Conservation (phyloP, 805 yeast genomes). For the Candida koratica region DNA sequence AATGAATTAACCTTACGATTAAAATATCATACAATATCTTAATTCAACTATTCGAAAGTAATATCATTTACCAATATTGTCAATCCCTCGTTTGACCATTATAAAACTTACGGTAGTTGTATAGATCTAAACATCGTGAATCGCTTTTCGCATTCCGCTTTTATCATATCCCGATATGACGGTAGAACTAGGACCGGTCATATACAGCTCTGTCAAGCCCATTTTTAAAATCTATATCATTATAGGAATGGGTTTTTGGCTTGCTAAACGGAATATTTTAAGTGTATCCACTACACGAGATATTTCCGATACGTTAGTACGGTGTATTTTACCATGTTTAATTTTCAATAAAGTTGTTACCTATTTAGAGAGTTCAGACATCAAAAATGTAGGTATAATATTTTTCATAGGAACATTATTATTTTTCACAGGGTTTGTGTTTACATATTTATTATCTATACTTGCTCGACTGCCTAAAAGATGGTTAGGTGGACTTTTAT, state of each 20-base stretch:
- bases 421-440: slow-evolving; percentile 46
- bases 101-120: too few relatives aligned
- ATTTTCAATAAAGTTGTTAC: slow-evolving; percentile 69
- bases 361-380: slow-evolving; percentile 63
- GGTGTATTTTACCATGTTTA: slow-evolving; percentile 69
- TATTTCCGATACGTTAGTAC: slow-evolving; percentile 63
- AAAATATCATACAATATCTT: too few relatives aligned
- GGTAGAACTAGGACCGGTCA: slow-evolving; percentile 53
- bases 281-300: slow-evolving; percentile 66
- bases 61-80: too few relatives aligned
- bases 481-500: slow-evolving; percentile 73
- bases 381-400: slow-evolving; percentile 66
- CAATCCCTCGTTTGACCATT: too few relatives aligned
- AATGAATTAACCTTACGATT: too few relatives aligned
- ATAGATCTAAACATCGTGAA: too few relatives aligned
- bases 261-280: slow-evolving; percentile 61
- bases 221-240: slow-evolving; percentile 76
- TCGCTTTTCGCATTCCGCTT: too few relatives aligned
- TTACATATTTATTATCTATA: slow-evolving; percentile 42
- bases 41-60: too few relatives aligned
- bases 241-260: slow-evolving; percentile 58
- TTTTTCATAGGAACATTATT: slow-evolving; percentile 46
- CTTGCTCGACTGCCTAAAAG: slow-evolving; percentile 59
- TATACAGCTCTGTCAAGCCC: slow-evolving; percentile 82
- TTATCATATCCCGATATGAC: too few relatives aligned